These are phyloP conservation scores for Cladophialophora immunda DNA, from an alignment of 2,329 filamentous ascomycete genomes.

Conservation along the genomic window DNA sequence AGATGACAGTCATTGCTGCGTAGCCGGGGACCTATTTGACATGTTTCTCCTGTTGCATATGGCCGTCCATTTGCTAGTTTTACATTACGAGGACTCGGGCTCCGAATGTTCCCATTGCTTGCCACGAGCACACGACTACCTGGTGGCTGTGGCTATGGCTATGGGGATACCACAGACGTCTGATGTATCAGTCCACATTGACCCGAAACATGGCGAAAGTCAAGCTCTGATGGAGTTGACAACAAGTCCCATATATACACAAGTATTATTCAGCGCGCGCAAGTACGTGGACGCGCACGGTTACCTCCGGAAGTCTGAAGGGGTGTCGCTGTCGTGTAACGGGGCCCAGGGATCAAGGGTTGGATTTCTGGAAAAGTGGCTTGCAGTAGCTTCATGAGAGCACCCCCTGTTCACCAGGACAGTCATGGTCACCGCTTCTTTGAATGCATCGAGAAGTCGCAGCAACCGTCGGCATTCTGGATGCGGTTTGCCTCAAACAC, in stretches of 20 bases:
- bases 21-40: background rate
- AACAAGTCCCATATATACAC: slow-evolving; percentile 11
- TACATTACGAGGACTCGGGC: background rate
- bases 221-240: slow-evolving; percentile 3
- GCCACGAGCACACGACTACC: background rate
- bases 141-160: background rate
- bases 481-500: slow-evolving; percentile 16
- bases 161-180: background rate
- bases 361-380: slow-evolving; percentile 25
- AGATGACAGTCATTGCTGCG: background rate
- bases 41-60: background rate
- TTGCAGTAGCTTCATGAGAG: slow-evolving; percentile 33
- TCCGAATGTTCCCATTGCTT: background rate
- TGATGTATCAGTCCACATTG: slow-evolving; percentile 13
- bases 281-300: slow-evolving; percentile 1
- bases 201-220: background rate
- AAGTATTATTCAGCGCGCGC: slow-evolving; percentile 18
- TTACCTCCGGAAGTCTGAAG: slow-evolving; percentile 14
- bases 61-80: background rate
- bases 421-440: slow-evolving; percentile 35
- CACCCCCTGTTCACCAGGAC: slow-evolving; percentile 21
- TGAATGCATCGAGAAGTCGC: slow-evolving; percentile 15
- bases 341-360: slow-evolving; percentile 21
- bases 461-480: slow-evolving; percentile 10
- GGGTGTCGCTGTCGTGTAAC: slow-evolving; percentile 15